Evolutionary conservation across 225 moss, liverwort and hornwort genomes (phyloP), one percentile per base, ranked within the genome.

Genomic region (Lunularia cruciata): DNA sequence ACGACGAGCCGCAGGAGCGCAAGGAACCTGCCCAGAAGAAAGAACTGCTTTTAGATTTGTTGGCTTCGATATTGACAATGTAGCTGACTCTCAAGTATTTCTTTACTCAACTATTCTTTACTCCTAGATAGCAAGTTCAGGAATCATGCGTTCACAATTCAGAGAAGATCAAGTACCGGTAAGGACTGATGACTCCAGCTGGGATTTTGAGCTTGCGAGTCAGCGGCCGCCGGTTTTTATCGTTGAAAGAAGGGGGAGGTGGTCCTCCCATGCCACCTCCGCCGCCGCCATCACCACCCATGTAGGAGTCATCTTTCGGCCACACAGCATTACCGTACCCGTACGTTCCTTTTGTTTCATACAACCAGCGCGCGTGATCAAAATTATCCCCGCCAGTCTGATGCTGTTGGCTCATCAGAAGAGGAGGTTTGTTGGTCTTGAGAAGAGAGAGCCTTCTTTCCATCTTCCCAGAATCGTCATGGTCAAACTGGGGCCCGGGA

Each of bases 371-470:
- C 27, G 73, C 85, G 56, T 92, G 95, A 66, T 95, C 95, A 58
- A 95, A 95, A 12, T 67, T 72, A 38, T 73, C 73, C 10, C 72
- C 81, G 12, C 32, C 60, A 34, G 80, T 85, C 15, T 74, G 73
- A 51, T 85, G 84, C 69, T 86, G 84, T 31, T 89, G 86, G 70
- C 85, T 76, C 79, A 85, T 88, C 9, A 93, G 72, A 6, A 85
- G 52, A 8, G 79, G 85, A 36, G 88, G 86, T 65, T 87, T 82
- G 69, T 80, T 77, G 28, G 82, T 75, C 47, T 87, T 83, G 39
- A 89, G 68, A 10, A 94, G 75, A 2, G 94, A 94, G 36, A 94
- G 70, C 35, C 94, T 84, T 2, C 89, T 78, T 69, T 91, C 94
- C 83, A 94, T 77, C 71, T 81, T 83, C 22, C 76, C 61, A 0